These are phyloP conservation scores for Calcarisporium arbuscula DNA, from an alignment of 2,329 filamentous ascomycete species.

Conservation along the genomic window DNA sequence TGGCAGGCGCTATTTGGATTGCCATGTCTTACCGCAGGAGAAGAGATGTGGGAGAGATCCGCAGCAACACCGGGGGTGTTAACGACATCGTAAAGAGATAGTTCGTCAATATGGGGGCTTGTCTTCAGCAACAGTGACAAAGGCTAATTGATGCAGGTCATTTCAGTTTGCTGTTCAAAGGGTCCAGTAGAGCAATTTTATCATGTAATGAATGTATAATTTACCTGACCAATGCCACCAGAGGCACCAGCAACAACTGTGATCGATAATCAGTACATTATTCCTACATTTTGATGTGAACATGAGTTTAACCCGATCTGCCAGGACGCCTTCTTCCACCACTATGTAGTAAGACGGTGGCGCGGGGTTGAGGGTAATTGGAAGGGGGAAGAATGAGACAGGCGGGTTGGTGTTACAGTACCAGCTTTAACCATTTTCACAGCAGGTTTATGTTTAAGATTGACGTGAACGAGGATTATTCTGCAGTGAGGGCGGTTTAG, in stretches of 20 bases:
- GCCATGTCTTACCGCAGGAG: conserved; percentile 70
- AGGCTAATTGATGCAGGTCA: conserved; percentile 50
- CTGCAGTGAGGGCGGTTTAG: too few relatives aligned
- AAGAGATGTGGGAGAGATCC: conserved; percentile 96
- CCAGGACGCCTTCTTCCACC: not conserved
- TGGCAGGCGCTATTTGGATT: too few relatives aligned
- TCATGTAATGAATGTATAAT: conserved; percentile 5
- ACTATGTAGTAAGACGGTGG: conserved; percentile 3
- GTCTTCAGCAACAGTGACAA: conserved; percentile 95
- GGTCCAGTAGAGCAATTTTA: not conserved
- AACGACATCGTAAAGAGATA: conserved; percentile 98
- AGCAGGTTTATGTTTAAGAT: too few relatives aligned
- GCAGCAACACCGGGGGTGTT: conserved; percentile 95
- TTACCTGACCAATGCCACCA: conserved; percentile 96
- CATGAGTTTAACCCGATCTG: not conserved
- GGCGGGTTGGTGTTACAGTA: too few relatives aligned
- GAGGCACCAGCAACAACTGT: conserved; percentile 86
- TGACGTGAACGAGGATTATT: too few relatives aligned
- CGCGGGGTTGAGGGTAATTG: conserved; percentile 20
- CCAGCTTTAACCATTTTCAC: too few relatives aligned
- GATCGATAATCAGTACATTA: conserved; percentile 10
- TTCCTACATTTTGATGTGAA: conserved; percentile 6
- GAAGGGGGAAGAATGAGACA: too few relatives aligned
- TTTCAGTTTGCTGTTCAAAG: conserved; percentile 14
- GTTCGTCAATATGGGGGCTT: conserved; percentile 80